phyloP scores from a whole-genome alignment of 1,284 basidiomycete species.

The Austroboletus rostrupii region DNA sequence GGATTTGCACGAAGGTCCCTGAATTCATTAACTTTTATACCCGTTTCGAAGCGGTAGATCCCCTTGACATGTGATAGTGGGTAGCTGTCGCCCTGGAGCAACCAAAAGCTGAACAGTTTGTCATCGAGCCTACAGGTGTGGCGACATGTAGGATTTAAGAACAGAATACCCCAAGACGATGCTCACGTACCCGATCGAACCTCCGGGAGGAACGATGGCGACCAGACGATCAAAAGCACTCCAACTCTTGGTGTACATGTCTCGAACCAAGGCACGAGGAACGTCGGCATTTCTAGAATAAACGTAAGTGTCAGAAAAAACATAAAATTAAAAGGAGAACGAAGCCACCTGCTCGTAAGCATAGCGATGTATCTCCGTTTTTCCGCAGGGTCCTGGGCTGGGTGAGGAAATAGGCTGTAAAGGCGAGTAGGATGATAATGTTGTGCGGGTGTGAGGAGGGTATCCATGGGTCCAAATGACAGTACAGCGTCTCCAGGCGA shows the following conservation, averaged over 20 bases:
- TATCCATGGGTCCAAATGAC: conserved; percentile 76
- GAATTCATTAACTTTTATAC: conserved; percentile 80
- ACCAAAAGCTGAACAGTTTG: conserved; percentile 84
- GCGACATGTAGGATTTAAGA: background rate
- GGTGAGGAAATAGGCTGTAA: conserved; percentile 70
- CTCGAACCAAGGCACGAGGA: conserved; percentile 76
- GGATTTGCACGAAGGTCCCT: conserved; percentile 82
- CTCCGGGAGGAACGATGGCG: conserved; percentile 81
- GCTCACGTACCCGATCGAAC: conserved; percentile 69
- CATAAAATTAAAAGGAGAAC: background rate
- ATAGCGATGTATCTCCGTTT: conserved; percentile 68
- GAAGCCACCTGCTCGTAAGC: conserved; percentile 56
- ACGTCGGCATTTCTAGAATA: conserved; percentile 73
- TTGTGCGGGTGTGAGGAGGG: conserved; percentile 65
- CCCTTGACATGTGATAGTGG: conserved; percentile 75
- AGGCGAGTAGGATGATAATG: conserved; percentile 67
- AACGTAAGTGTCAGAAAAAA: background rate
- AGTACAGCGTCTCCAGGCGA: conserved; percentile 66
- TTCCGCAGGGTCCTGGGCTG: conserved; percentile 69
- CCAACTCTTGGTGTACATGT: conserved; percentile 89
- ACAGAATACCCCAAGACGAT: background rate
- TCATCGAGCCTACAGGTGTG: conserved; percentile 62
- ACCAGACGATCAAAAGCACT: conserved; percentile 80
- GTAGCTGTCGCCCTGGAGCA: conserved; percentile 71
- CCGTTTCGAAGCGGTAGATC: conserved; percentile 82